A percentile compares a stretch with the other conserved stretches of the same genome.
Conservation (phyloP, 768 basidiomycete species). For the Filobasidium wieringae region DNA sequence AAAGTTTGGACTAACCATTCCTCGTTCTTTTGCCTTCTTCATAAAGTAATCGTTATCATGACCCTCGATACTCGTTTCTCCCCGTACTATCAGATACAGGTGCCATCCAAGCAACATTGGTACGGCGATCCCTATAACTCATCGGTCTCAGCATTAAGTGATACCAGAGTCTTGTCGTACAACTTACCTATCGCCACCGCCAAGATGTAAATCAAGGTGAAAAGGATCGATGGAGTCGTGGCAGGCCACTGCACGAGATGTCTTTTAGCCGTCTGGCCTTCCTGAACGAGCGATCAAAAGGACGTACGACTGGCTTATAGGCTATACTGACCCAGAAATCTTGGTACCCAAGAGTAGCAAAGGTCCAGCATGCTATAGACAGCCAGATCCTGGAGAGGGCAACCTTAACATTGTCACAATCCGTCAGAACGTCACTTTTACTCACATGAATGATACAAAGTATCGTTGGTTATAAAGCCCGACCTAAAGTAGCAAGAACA, state of each 20-base stretch:
- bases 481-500: conserved; percentile 38
- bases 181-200: conserved; percentile 57
- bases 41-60: conserved; percentile 76
- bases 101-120: conserved; percentile 33
- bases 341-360: conserved; percentile 53
- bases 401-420: background rate
- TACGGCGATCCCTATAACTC: conserved; percentile 26
- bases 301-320: conserved; percentile 15
- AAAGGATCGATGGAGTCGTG: conserved; percentile 55
- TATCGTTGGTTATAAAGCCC: conserved; percentile 91
- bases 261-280: background rate
- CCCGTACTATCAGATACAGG: conserved; percentile 52
- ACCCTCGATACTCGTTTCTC: conserved; percentile 80
- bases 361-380: conserved; percentile 55
- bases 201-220: conserved; percentile 65
- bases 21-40: conserved; percentile 54
- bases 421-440: background rate
- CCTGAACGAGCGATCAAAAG: background rate
- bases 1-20: conserved; percentile 49
- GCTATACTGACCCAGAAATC: conserved; percentile 53
- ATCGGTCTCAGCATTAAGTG: background rate
- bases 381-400: conserved; percentile 57
- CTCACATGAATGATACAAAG: conserved; percentile 87
- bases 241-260: conserved; percentile 44
- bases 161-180: conserved; percentile 53